Conservation (phyloP, 2,329 filamentous ascomycete genomes). For the Pseudohalonectria lignicola region DNA sequence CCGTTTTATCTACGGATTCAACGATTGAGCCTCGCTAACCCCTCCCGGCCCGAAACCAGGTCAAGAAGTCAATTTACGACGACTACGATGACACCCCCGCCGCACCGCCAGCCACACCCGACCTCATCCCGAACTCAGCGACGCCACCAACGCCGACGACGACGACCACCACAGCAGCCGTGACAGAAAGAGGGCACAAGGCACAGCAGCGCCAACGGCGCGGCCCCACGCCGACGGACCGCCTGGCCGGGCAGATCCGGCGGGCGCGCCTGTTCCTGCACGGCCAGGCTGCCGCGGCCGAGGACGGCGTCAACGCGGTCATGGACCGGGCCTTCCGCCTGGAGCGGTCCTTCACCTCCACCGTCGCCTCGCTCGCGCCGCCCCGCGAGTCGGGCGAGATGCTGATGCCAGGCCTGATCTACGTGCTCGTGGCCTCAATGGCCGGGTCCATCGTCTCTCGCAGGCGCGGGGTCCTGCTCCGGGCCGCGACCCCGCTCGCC, state of each 20-base stretch:
- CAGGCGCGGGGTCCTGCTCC: slow-evolving; percentile 76
- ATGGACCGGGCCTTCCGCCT: slow-evolving; percentile 74
- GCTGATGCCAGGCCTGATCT: slow-evolving; percentile 80
- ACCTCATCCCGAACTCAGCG: slow-evolving; percentile 12
- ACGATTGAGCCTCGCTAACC: too few species aligned
- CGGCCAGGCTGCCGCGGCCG: slow-evolving; percentile 58
- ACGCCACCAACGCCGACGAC: slow-evolving; percentile 16
- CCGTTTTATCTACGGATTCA: too few species aligned
- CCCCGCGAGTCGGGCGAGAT: slow-evolving; percentile 76
- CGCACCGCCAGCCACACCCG: slow-evolving; percentile 7
- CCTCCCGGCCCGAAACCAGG: too few species aligned
- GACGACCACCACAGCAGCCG: slow-evolving; percentile 18
- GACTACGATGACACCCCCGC: slow-evolving; percentile 35
- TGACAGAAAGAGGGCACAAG: too few species aligned
- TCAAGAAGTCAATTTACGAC: slow-evolving; percentile 73
- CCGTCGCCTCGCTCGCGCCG: slow-evolving; percentile 79
- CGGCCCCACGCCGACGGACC: slow-evolving; percentile 74
- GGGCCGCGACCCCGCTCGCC: slow-evolving; percentile 63
- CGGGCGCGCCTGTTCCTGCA: slow-evolving; percentile 72
- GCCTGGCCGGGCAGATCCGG: slow-evolving; percentile 74
- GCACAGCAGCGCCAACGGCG: neutral
- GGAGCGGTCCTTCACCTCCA: slow-evolving; percentile 83
- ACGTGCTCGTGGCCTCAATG: slow-evolving; percentile 91
- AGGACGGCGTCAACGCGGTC: slow-evolving; percentile 72
- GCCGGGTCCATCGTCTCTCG: slow-evolving; percentile 83